Conservation (phyloP, 129 eudicot species). For the Centrapalus pauciflorus region DNA sequence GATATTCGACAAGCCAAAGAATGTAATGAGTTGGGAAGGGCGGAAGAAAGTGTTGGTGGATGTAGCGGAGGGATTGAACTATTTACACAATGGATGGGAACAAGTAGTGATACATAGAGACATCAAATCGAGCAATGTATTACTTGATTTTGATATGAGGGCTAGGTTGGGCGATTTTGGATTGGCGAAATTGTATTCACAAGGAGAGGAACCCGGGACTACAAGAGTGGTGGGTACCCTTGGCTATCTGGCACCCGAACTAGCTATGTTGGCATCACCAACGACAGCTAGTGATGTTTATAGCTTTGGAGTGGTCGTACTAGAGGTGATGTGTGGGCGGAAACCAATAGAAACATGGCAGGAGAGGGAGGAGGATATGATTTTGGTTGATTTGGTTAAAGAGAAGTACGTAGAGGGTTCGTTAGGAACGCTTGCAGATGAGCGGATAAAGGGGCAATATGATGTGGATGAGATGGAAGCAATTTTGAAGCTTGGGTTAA, state of each 20-base stretch:
- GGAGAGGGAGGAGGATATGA: conserved; percentile 51
- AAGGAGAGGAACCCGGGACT: conserved; percentile 68
- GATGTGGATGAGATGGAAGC: conserved; percentile 63
- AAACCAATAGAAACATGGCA: conserved; percentile 53
- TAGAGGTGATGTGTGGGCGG: conserved; percentile 82
- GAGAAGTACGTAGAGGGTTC: conserved; percentile 47
- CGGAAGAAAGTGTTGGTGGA: conserved; percentile 51
- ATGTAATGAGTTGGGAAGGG: conserved; percentile 48
- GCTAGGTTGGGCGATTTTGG: conserved; percentile 84
- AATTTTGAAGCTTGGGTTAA: conserved; percentile 60
- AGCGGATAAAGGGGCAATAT: conserved; percentile 65
- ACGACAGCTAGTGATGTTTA: conserved; percentile 69
- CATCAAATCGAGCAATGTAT: conserved; percentile 76
- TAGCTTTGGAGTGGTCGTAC: conserved; percentile 74
- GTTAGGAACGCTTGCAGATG: conserved; percentile 53
- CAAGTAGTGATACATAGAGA: conserved; percentile 80
- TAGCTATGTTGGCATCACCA: conserved; percentile 61
- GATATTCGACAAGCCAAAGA: conserved; percentile 65
- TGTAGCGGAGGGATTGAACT: conserved; percentile 80
- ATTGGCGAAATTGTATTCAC: conserved; percentile 66
- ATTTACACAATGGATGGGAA: conserved; percentile 81
- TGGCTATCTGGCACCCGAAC: conserved; percentile 78
- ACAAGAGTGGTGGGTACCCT: conserved; percentile 80
- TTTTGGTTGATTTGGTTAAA: conserved; percentile 74
- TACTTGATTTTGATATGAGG: conserved; percentile 62